Evolutionary conservation across 345 rosid species (phyloP), one percentile per base, ranked within the genome.

Genomic region (Ricinus communis): DNA sequence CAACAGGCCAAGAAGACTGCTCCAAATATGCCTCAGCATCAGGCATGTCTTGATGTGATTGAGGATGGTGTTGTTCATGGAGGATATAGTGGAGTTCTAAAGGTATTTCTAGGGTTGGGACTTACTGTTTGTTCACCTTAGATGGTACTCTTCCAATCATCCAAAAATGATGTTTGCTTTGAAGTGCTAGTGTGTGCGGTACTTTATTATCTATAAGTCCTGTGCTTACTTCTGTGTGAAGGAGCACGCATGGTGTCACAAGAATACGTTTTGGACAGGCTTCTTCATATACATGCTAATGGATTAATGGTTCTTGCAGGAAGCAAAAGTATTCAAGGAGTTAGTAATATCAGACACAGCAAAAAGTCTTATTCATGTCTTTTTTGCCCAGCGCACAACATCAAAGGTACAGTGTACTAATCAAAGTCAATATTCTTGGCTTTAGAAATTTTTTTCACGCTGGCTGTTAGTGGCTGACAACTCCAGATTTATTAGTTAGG

Each of bases 41-140:
- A 71, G 63, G 97, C 79, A 70, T 85, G 89, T 79, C 87, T 94
- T 82, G 93, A 91, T 78, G 93, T 90, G 65, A 91, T 94, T 43
- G 98, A 94, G 84, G 97, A 87, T 49, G 98, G 98, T 68, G 75
- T 94, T 65, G 38, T 87, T 75, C 96, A 94, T 82, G 98, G 97
- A 78, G 97, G 98, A 76, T 90, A 94, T 65, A 85, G 36, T 70
- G 98, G 98, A 41, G 88, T 91, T 81, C 85, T 94, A 13, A 83
- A 87, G 98, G 98, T 91, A 79, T 61, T 24, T 2, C 56, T 66
- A 12, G 3, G 62, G 41, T 63, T 18, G 45, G 47, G 30, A 59
- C 65, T 49, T 33, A 33, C 49, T 16, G 5, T 72, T 76, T 66
- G 40, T 15, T 54, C 0, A 24, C 68, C 60, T 25, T 56, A 18